Percentiles rank a stretch among this genome's conserved stretches.
Evolutionary conservation across 768 basidiomycete genomes (phyloP).

Genomic region (Infundibulicybe gibba): DNA sequence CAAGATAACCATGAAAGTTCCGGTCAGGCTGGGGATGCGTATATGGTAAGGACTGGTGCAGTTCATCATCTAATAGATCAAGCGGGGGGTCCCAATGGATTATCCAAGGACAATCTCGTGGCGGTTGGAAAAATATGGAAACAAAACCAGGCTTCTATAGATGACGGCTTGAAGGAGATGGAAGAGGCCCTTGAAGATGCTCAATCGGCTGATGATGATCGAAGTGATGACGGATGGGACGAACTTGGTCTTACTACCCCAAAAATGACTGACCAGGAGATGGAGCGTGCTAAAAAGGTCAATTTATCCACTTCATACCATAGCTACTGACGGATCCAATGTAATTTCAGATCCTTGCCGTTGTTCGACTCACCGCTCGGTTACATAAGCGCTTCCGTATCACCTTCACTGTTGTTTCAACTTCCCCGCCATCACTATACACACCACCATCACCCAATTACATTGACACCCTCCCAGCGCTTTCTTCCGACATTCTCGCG

Average conservation of each 20-base stretch:
- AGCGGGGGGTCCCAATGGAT: conserved; percentile 39
- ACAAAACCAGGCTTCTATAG: conserved; percentile 50
- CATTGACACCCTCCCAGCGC: conserved; percentile 48
- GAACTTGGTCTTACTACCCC: conserved; percentile 53
- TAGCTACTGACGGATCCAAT: conserved; percentile 1
- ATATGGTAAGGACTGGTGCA: conserved; percentile 54
- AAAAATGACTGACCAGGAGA: conserved; percentile 42
- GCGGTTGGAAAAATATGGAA: conserved; percentile 54
- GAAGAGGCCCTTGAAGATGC: conserved; percentile 46
- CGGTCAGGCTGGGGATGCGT: conserved; percentile 34
- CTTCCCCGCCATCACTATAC: conserved; percentile 11
- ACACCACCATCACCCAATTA: conserved; percentile 15
- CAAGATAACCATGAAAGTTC: conserved; percentile 11
- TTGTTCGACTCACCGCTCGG: conserved; percentile 56
- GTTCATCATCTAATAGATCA: conserved; percentile 58
- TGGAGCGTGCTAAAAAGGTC: conserved; percentile 60
- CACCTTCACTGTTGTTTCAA: conserved; percentile 40
- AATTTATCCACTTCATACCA: conserved; percentile 4
- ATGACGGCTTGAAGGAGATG: conserved; percentile 60
- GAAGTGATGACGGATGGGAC: conserved; percentile 57
- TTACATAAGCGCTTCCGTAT: conserved; percentile 57
- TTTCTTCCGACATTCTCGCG: conserved; percentile 49
- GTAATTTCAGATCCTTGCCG: conserved; percentile 44
- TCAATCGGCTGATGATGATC: conserved; percentile 24
- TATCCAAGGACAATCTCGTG: conserved; percentile 53